Conservation (phyloP, 805 yeast species). For the Metschnikowia picachoensis region DNA sequence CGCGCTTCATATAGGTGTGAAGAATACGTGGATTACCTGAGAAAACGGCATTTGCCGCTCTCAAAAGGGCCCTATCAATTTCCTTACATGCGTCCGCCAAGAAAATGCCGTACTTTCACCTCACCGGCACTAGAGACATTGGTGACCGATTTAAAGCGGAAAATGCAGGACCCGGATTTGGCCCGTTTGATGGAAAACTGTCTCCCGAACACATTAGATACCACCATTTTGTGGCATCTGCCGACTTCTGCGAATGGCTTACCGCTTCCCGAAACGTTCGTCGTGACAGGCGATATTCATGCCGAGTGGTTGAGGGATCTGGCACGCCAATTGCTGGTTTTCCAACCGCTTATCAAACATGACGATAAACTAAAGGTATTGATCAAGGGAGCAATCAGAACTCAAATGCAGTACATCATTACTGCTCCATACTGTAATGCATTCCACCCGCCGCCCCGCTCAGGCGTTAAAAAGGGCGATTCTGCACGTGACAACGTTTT, state of each 20-base stretch:
- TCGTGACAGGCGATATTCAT: slow-evolving; percentile 89
- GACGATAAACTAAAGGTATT: slow-evolving; percentile 50
- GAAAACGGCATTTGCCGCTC: slow-evolving; percentile 50
- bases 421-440: slow-evolving; percentile 85
- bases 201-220: slow-evolving; percentile 83
- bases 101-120: slow-evolving; percentile 66
- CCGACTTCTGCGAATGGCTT: slow-evolving; percentile 13
- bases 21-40: slow-evolving; percentile 60
- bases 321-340: slow-evolving; percentile 76
- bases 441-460: slow-evolving; percentile 73
- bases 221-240: slow-evolving; percentile 74
- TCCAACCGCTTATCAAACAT: slow-evolving; percentile 53
- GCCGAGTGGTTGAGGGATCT: slow-evolving; percentile 93
- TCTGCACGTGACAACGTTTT: slow-evolving; percentile 59
- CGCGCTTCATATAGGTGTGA: slow-evolving; percentile 41
- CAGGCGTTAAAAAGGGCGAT: slow-evolving; percentile 45
- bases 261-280: slow-evolving; percentile 54
- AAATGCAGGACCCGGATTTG: slow-evolving; percentile 59
- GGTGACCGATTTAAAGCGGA: slow-evolving; percentile 47
- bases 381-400: slow-evolving; percentile 73
- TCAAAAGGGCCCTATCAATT: slow-evolving; percentile 51
- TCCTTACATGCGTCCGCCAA: slow-evolving; percentile 76
- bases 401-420: slow-evolving; percentile 64
- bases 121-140: slow-evolving; percentile 60
- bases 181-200: slow-evolving; percentile 76